Base-by-base conservation (phyloP, 257 asterid species). In the Solanum pinnatisectum region DNA sequence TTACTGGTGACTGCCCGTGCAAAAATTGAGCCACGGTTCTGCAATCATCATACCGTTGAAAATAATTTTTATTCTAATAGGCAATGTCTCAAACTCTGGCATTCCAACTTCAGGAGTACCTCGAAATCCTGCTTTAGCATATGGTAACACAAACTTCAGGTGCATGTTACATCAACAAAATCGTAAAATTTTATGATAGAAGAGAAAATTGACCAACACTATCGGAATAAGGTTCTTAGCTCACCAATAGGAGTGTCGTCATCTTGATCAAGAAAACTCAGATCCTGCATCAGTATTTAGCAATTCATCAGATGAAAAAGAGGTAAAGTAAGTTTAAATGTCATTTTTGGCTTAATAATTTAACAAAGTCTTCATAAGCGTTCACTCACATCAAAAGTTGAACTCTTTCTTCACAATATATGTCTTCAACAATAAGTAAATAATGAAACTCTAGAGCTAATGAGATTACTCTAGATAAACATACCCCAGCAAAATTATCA, bases 21-120 rank as follows among this genome's bases (percentile, higher is more conserved):
- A 95, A 87, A 92, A 91, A 95, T 88, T 91, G 93, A 74, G 98
- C 98, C 84, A 94, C 94, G 63, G 96, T 98, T 92, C 98, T 96
- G 92, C 83, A 88, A 59, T 8, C 56, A 32, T 49, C 71, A 76
- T 84, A 82, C 46, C 87, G 90, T 49, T 68, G 63, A 15, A 5
- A 59, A 70, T 73, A 27, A 10, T 65, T 33, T 79, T 59, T 30
- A 25, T 11, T 90, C 96, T 89, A 52, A 16, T 52, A 52, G n/a
- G n/a, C 22, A 52, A 52, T 52, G 63, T 52, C 63, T 52, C 63
- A 65, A 87, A 89, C 86, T 90, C 94, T 23, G 92, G 88, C 15
- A 91, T 90, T 44, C 85, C 91, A 46, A 15, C 27, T 23, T 25
- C 63, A 18, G 95, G 95, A 74, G 95, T 93, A 84, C 89, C 92